phyloP scores from a whole-genome alignment of 2,329 filamentous ascomycete genomes.

The Venturia carpophila region DNA sequence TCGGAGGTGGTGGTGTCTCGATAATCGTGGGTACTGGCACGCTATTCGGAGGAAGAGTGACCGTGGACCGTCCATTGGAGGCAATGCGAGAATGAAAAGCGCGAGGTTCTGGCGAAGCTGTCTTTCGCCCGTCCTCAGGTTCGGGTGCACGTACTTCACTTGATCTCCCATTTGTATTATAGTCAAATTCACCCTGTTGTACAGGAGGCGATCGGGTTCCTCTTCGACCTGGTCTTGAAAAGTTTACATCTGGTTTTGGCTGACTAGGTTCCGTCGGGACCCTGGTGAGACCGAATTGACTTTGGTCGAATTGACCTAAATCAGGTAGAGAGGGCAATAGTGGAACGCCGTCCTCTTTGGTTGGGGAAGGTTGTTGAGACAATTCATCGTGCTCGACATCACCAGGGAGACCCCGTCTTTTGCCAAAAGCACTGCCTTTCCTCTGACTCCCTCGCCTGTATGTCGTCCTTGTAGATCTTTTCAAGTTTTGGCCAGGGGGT shows the following conservation, averaged over 20 bases:
- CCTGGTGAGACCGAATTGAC: constrained; percentile 41
- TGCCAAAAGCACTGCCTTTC: constrained; percentile 65
- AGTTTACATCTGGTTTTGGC: constrained; percentile 41
- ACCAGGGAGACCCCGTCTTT: constrained; percentile 7
- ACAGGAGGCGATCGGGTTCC: constrained; percentile 12
- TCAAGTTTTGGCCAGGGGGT: constrained; percentile 67
- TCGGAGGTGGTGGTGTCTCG: constrained; percentile 52
- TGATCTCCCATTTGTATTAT: not conserved
- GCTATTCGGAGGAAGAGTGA: constrained; percentile 39
- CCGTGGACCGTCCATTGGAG: constrained; percentile 49
- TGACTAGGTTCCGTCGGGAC: constrained; percentile 62
- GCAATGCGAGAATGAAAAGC: constrained; percentile 50
- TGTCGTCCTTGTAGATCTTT: constrained; percentile 84
- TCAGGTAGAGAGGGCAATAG: constrained; percentile 22
- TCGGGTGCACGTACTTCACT: constrained; percentile 22
- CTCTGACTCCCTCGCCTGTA: constrained; percentile 84
- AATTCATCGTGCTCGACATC: constrained; percentile 25
- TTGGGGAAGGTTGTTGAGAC: constrained; percentile 42
- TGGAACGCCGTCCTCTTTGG: constrained; percentile 34
- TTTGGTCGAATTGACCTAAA: constrained; percentile 35
- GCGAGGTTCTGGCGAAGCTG: constrained; percentile 34
- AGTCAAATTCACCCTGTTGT: constrained; percentile 24
- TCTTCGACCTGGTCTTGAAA: constrained; percentile 47
- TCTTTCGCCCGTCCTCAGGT: constrained; percentile 27
- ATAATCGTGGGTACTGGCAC: constrained; percentile 50